These are phyloP conservation scores for Pseudogymnoascus sp. DNA, from an alignment of 2,329 filamentous ascomycete species.

Conservation along the genomic window DNA sequence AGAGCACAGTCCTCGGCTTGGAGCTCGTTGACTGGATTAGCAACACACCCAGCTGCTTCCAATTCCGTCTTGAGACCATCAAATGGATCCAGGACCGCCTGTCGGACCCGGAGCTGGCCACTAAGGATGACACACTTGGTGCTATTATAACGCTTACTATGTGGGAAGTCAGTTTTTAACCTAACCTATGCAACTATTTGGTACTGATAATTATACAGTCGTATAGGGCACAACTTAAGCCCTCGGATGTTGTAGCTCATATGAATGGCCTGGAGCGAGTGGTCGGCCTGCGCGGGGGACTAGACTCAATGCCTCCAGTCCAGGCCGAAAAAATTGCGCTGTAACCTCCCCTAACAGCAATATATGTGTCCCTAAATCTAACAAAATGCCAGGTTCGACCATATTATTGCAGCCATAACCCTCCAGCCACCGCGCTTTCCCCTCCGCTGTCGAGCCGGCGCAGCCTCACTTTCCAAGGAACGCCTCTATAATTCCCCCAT, in stretches of 20 bases:
- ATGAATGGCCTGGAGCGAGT: constrained; percentile 16
- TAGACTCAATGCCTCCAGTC: constrained; percentile 11
- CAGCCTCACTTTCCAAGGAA: not conserved
- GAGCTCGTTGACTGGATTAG: constrained; percentile 14
- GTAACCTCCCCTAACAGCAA: constrained; percentile 1
- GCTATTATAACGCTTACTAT: constrained; percentile 17
- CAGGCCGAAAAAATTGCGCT: constrained; percentile 14
- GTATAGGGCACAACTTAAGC: constrained; percentile 11
- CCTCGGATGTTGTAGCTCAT: constrained; percentile 14
- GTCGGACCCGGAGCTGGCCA: constrained; percentile 9
- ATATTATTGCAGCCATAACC: constrained; percentile 15
- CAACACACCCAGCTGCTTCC: constrained; percentile 13
- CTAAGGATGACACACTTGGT: constrained; percentile 13
- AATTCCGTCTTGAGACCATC: constrained; percentile 15
- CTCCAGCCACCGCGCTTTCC: constrained; percentile 13
- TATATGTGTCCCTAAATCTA: not conserved
- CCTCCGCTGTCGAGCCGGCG: constrained; percentile 10
- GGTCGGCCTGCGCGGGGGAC: constrained; percentile 13
- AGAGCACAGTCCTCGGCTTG: constrained; percentile 12
- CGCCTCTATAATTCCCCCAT: not conserved
- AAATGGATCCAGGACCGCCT: constrained; percentile 14
- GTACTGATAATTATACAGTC: constrained; percentile 10
- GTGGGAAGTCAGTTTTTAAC: constrained; percentile 15
- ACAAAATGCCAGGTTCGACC: constrained; percentile 12
- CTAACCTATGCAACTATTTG: constrained; percentile 1